phyloP scores from a whole-genome alignment of 192 early-diverging fungal genomes.

The Backusella australiensis region DNA sequence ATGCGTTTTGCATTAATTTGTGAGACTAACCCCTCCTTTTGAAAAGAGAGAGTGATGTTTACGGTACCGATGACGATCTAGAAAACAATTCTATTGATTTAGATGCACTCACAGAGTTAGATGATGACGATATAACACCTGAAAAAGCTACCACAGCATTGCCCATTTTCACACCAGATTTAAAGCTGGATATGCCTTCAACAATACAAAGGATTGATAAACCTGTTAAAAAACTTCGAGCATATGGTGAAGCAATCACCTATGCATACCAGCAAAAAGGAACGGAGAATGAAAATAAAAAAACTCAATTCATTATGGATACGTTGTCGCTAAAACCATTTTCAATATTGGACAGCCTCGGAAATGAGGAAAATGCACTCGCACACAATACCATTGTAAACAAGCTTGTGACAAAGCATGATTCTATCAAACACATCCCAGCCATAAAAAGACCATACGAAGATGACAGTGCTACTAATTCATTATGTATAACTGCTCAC shows the following conservation, averaged over 20 bases:
- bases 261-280: not conserved
- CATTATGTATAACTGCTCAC: constrained; percentile 13
- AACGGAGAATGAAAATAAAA: not conserved
- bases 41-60: not conserved
- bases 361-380: not conserved
- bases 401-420: not conserved
- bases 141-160: not conserved
- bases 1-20: not conserved
- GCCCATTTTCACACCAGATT: not conserved
- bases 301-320: not conserved
- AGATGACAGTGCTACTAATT: not conserved
- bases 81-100: not conserved
- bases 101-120: not conserved
- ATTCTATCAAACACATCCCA: not conserved
- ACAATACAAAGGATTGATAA: not conserved
- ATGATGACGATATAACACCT: not conserved
- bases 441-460: not conserved
- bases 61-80: not conserved
- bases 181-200: not conserved
- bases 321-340: not conserved
- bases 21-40: not conserved
- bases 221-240: not conserved
- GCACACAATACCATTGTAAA: constrained; percentile 4
- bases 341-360: not conserved
- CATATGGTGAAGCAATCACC: not conserved